These are phyloP conservation scores for Sordariomycetes sp. DNA, from an alignment of 2,329 filamentous ascomycete species.

Conservation along the genomic window DNA sequence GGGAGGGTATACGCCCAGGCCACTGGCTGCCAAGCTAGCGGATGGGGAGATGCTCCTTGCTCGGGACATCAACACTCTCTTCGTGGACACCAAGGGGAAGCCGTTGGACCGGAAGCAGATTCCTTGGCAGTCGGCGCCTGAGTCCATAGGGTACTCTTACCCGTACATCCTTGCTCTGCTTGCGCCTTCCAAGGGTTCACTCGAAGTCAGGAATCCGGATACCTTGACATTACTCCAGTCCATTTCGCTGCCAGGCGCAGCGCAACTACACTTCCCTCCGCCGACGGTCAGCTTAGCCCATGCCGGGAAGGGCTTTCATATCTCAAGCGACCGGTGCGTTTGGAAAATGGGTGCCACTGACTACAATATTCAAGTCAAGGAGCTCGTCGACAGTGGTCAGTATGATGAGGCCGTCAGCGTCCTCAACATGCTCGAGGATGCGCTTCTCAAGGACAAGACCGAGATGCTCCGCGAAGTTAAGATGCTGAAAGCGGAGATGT, in stretches of 20 bases:
- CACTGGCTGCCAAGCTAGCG: slow-evolving; percentile 71
- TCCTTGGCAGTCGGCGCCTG: slow-evolving; percentile 83
- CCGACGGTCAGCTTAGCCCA: slow-evolving; percentile 92
- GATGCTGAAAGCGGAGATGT: slow-evolving; percentile 77
- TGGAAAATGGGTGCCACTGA: slow-evolving; percentile 95
- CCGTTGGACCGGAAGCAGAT: slow-evolving; percentile 77
- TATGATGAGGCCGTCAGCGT: slow-evolving; percentile 92
- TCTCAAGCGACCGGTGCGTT: slow-evolving; percentile 81
- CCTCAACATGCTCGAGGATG: slow-evolving; percentile 84
- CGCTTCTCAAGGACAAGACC: slow-evolving; percentile 73
- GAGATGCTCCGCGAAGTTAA: slow-evolving; percentile 77
- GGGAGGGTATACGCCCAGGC: slow-evolving; percentile 83
- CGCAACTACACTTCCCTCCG: slow-evolving; percentile 81
- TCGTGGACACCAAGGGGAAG: slow-evolving; percentile 77
- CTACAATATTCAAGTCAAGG: slow-evolving; percentile 82
- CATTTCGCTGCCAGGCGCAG: slow-evolving; percentile 72
- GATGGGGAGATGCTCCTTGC: slow-evolving; percentile 85
- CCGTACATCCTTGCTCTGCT: slow-evolving; percentile 88
- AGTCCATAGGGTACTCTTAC: slow-evolving; percentile 91
- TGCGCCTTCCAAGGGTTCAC: slow-evolving; percentile 67
- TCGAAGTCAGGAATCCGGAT: slow-evolving; percentile 89
- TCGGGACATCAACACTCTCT: slow-evolving; percentile 94
- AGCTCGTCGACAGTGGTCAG: slow-evolving; percentile 62
- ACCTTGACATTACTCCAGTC: slow-evolving; percentile 85
- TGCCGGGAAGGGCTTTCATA: slow-evolving; percentile 90